Evolutionary conservation across 129 eudicot species (phyloP).

Genomic region (Oenanthe sinensis): DNA sequence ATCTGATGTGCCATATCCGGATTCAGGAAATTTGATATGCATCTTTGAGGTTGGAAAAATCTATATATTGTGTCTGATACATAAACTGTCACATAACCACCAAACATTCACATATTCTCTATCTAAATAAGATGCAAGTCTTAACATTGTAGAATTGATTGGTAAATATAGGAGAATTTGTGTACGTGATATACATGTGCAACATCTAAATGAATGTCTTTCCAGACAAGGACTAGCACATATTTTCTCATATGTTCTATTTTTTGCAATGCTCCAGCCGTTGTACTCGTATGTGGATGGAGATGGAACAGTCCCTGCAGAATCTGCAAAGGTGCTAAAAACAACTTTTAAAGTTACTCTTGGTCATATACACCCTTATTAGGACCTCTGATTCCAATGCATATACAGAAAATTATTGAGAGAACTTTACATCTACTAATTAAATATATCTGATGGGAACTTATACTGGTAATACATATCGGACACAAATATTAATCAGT

Average conservation of each 20-base stretch:
- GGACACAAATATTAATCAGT: no score
- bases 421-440: background rate
- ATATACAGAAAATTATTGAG: background rate
- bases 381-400: background rate
- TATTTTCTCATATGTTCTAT: background rate
- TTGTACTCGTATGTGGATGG: slow-evolving; percentile 78
- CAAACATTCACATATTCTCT: background rate
- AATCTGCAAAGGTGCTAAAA: slow-evolving; percentile 63
- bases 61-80: background rate
- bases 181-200: background rate
- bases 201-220: background rate
- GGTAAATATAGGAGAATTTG: background rate
- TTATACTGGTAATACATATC: background rate
- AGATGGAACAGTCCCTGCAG: slow-evolving; percentile 94
- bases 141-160: background rate
- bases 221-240: background rate
- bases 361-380: background rate
- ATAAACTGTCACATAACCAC: background rate
- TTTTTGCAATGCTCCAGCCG: slow-evolving; percentile 43
- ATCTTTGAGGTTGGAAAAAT: background rate
- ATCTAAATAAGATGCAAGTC: background rate
- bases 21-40: background rate
- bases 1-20: slow-evolving; percentile 2
- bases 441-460: background rate
- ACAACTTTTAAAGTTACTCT: background rate